Conservation (phyloP, 176 grass and related monocot species). For the Eleusine coracana region DNA sequence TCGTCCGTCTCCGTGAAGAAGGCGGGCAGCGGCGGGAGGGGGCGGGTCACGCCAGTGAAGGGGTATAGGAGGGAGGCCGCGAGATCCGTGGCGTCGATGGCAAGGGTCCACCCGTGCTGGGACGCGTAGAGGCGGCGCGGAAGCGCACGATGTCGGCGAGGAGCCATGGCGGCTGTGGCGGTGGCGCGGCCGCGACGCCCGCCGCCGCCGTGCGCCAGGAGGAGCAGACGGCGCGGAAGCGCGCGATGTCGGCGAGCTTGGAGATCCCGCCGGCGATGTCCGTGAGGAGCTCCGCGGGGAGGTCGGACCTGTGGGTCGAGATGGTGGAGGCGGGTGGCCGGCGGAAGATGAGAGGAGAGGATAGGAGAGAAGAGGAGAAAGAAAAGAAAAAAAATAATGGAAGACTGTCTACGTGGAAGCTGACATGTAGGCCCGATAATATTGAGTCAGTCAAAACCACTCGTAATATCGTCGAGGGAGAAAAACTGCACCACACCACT, state of each 20-base stretch:
- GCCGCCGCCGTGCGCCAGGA: constrained; percentile 47
- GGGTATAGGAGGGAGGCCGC: constrained; percentile 48
- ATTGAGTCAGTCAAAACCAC: too few relatives aligned
- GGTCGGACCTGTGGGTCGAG: constrained; percentile 25
- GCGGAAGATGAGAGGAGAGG: too few relatives aligned
- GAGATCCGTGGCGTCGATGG: constrained; percentile 36
- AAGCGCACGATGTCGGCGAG: constrained; percentile 32
- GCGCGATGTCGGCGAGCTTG: constrained; percentile 53
- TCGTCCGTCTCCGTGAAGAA: constrained; percentile 56
- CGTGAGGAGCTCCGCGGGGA: constrained; percentile 53
- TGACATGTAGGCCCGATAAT: too few relatives aligned
- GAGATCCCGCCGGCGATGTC: constrained; percentile 46
- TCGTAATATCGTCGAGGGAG: too few relatives aligned
- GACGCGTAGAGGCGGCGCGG: constrained; percentile 48
- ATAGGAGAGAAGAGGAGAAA: too few relatives aligned
- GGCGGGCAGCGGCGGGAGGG: constrained; percentile 44
- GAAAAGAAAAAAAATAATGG: too few relatives aligned
- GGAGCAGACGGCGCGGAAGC: constrained; percentile 63
- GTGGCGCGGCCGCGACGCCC: constrained; percentile 30
- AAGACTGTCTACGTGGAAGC: too few relatives aligned
- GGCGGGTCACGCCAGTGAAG: constrained; percentile 42
- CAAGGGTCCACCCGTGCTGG: constrained; percentile 47
- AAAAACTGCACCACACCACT: too few relatives aligned
- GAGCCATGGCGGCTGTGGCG: constrained; percentile 44
- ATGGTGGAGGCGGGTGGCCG: too few relatives aligned